A percentile compares a stretch with the other conserved stretches of the same genome.
Evolutionary conservation across 1,139 yeast genomes (phyloP).

Genomic region (Lodderomyces margitis): DNA sequence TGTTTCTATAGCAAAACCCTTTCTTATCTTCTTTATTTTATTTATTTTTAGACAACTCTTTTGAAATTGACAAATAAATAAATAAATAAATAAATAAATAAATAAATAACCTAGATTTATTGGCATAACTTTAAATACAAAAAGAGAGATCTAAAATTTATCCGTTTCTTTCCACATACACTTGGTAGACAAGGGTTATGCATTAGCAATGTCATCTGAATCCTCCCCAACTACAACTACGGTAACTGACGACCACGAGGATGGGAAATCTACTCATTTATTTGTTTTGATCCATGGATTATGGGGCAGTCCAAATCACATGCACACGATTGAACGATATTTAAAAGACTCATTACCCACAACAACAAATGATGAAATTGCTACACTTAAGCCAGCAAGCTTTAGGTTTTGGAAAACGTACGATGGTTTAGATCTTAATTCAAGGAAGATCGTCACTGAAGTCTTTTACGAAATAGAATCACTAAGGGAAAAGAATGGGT

Average conservation of each 20-base stretch:
- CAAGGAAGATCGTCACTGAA: constrained; percentile 66
- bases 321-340: constrained; percentile 57
- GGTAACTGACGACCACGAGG: neutral
- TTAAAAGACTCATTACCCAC: constrained; percentile 41
- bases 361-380: constrained; percentile 36
- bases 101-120: too few species aligned
- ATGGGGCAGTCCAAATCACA: constrained; percentile 82
- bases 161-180: too few species aligned
- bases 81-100: too few species aligned
- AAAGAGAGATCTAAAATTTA: too few species aligned
- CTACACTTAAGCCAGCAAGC: constrained; percentile 64
- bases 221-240: neutral
- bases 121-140: too few species aligned
- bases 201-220: constrained; percentile 4
- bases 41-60: too few species aligned
- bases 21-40: too few species aligned
- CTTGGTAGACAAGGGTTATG: too few species aligned
- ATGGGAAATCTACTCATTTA: constrained; percentile 49
- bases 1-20: too few species aligned
- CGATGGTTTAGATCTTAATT: constrained; percentile 77
- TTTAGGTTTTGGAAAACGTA: constrained; percentile 77
- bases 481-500: constrained; percentile 37
- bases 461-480: constrained; percentile 55
- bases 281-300: constrained; percentile 84
- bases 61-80: too few species aligned